Percentiles rank a stretch among this genome's conserved stretches.
Conservation (phyloP, 306 rosid genomes). For the Dalbergia cultrata region DNA sequence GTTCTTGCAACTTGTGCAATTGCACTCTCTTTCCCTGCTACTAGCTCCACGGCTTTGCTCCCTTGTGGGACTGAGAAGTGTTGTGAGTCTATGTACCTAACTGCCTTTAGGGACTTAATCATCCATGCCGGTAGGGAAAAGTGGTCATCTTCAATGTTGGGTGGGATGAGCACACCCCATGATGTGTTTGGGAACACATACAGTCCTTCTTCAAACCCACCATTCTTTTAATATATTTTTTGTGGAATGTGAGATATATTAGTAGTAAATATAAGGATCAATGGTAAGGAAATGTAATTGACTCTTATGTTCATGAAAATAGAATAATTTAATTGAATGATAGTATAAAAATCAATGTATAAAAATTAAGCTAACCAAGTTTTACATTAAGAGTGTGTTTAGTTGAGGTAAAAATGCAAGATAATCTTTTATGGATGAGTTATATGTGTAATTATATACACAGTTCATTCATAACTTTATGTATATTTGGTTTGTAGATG, state of each 20-base stretch:
- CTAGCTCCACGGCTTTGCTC: constrained; percentile 78
- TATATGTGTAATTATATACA: too few relatives aligned
- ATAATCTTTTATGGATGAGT: too few relatives aligned
- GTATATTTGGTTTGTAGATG: too few relatives aligned
- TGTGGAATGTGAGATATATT: constrained; percentile 34
- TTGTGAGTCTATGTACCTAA: constrained; percentile 80
- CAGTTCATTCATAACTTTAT: too few relatives aligned
- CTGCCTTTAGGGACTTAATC: constrained; percentile 98
- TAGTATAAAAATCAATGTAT: too few relatives aligned
- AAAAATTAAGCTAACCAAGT: too few relatives aligned
- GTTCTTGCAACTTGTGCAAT: constrained; percentile 91
- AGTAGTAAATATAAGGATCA: background rate
- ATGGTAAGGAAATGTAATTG: too few relatives aligned
- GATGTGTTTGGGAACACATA: constrained; percentile 86
- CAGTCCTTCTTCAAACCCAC: constrained; percentile 89
- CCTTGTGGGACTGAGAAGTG: constrained; percentile 90
- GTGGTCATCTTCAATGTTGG: constrained; percentile 90
- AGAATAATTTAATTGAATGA: too few relatives aligned
- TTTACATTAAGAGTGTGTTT: too few relatives aligned
- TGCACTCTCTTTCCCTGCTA: constrained; percentile 96
- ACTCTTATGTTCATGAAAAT: too few relatives aligned
- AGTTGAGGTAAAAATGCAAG: too few relatives aligned
- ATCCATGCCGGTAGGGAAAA: constrained; percentile 97
- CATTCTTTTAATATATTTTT: constrained; percentile 84
- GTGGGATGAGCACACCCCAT: constrained; percentile 93